A percentile compares a stretch with the other conserved stretches of the same genome.
Conservation (phyloP, 2,329 filamentous ascomycete genomes). For the Aspergillaceae sp. region DNA sequence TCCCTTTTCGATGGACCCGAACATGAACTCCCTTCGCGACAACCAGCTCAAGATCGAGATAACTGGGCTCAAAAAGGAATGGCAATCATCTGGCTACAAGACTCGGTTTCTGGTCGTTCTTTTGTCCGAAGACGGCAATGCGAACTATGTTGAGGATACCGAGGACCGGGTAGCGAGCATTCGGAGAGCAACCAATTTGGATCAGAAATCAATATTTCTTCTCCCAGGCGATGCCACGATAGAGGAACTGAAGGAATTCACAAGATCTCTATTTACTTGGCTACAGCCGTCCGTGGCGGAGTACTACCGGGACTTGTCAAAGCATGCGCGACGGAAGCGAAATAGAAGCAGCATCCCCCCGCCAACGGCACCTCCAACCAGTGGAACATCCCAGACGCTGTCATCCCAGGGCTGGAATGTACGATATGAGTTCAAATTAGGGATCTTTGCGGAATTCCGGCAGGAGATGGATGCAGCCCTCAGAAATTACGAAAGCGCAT, state of each 20-base stretch:
- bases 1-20: slow-evolving; percentile 61
- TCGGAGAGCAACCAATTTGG: slow-evolving; percentile 67
- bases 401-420: slow-evolving; percentile 83
- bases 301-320: slow-evolving; percentile 90
- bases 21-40: slow-evolving; percentile 69
- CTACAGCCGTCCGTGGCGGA: slow-evolving; percentile 71
- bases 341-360: slow-evolving; percentile 68
- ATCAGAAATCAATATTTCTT: slow-evolving; percentile 78
- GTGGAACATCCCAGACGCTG: slow-evolving; percentile 76
- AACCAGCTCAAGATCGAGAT: slow-evolving; percentile 85
- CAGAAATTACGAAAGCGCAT: slow-evolving; percentile 77
- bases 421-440: slow-evolving; percentile 89
- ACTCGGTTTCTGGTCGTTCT: slow-evolving; percentile 69
- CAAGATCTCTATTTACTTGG: slow-evolving; percentile 61
- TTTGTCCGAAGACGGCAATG: slow-evolving; percentile 63
- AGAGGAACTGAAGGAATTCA: slow-evolving; percentile 64
- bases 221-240: slow-evolving; percentile 64
- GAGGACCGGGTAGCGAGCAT: slow-evolving; percentile 75
- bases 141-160: slow-evolving; percentile 50
- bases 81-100: slow-evolving; percentile 57
- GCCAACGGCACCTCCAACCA: slow-evolving; percentile 73
- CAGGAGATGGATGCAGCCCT: slow-evolving; percentile 85
- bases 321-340: slow-evolving; percentile 81
- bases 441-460: slow-evolving; percentile 81
- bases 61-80: slow-evolving; percentile 60